Percentiles rank a stretch among this genome's conserved stretches.
Conservation (phyloP, 371 early-diverging fungal species). For the Mortierella sp. region DNA sequence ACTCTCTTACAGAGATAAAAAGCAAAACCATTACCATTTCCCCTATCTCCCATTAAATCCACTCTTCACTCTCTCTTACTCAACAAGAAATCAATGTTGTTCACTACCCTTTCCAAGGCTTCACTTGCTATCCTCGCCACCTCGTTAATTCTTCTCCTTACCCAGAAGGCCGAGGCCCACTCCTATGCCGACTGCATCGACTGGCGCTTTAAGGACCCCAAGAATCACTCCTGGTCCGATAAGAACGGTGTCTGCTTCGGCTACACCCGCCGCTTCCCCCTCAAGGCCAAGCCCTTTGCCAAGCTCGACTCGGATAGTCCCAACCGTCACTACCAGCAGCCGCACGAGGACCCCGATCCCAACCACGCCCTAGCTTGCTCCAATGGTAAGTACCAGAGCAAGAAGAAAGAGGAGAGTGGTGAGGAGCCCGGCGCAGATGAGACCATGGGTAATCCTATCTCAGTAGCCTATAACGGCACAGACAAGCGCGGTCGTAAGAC, state of each 20-base stretch:
- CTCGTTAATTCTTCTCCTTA: conserved; percentile 21
- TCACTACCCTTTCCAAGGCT: too few species aligned
- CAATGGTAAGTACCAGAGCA: too few species aligned
- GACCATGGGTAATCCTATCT: conserved; percentile 15
- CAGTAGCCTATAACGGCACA: conserved; percentile 19
- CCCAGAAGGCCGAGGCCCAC: conserved; percentile 26
- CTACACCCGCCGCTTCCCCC: conserved; percentile 16
- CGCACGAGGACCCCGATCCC: conserved; percentile 20
- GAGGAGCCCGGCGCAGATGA: conserved; percentile 21
- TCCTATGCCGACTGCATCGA: conserved; percentile 19
- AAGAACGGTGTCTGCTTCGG: conserved; percentile 5
- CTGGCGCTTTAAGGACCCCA: conserved; percentile 25
- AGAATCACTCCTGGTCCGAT: conserved; percentile 16
- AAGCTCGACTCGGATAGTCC: conserved; percentile 4
- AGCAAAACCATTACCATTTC: too few species aligned
- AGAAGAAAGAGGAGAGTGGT: too few species aligned
- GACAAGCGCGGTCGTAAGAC: conserved; percentile 16
- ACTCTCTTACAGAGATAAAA: too few species aligned
- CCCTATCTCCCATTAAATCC: too few species aligned
- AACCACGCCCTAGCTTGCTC: conserved; percentile 15
- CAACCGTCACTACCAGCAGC: conserved; percentile 23
- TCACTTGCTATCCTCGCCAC: too few species aligned
- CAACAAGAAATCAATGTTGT: too few species aligned
- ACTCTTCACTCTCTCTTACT: too few species aligned
- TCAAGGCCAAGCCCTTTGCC: background rate